Evolutionary conservation across 2,329 filamentous ascomycete genomes (phyloP).

Genomic region (Fusarium secorum): DNA sequence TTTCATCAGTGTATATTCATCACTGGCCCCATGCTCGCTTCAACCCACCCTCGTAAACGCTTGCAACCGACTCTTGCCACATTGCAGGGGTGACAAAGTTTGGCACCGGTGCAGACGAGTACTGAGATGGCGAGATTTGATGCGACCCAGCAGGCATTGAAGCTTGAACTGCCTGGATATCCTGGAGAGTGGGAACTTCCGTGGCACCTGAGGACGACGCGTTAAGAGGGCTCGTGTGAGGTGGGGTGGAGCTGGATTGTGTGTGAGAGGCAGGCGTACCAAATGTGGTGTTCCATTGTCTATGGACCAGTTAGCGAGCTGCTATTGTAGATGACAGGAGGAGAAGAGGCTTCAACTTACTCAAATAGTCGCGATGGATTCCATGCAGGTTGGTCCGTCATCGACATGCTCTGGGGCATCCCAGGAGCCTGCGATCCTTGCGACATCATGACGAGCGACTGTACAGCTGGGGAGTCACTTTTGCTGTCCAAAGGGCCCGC

Average conservation of each 20-base stretch:
- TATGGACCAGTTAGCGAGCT: slow-evolving; percentile 47
- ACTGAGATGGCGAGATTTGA: slow-evolving; percentile 59
- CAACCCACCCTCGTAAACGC: slow-evolving; percentile 70
- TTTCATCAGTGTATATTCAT: slow-evolving; percentile 44
- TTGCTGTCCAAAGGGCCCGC: slow-evolving; percentile 76
- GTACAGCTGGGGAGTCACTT: slow-evolving; percentile 76
- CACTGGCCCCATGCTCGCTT: slow-evolving; percentile 64
- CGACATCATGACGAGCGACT: slow-evolving; percentile 76
- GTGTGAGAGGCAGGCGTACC: slow-evolving; percentile 65
- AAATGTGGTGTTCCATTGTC: slow-evolving; percentile 96
- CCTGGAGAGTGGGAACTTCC: slow-evolving; percentile 63
- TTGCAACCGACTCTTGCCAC: slow-evolving; percentile 77
- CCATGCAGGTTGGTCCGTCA: slow-evolving; percentile 75
- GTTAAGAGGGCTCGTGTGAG: slow-evolving; percentile 61
- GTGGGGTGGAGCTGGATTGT: slow-evolving; percentile 45
- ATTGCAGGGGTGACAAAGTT: slow-evolving; percentile 74
- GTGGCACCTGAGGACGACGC: slow-evolving; percentile 61
- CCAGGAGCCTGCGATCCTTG: slow-evolving; percentile 63
- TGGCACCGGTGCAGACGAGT: slow-evolving; percentile 61
- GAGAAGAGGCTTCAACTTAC: slow-evolving; percentile 62
- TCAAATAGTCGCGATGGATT: slow-evolving; percentile 90
- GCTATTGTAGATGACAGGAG: not conserved
- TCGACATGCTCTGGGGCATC: slow-evolving; percentile 62
- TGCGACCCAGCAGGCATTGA: slow-evolving; percentile 56
- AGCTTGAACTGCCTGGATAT: slow-evolving; percentile 58